These are phyloP conservation scores for Trichoderma semiorbis DNA, from an alignment of 2,329 filamentous ascomycete species.

Conservation along the genomic window DNA sequence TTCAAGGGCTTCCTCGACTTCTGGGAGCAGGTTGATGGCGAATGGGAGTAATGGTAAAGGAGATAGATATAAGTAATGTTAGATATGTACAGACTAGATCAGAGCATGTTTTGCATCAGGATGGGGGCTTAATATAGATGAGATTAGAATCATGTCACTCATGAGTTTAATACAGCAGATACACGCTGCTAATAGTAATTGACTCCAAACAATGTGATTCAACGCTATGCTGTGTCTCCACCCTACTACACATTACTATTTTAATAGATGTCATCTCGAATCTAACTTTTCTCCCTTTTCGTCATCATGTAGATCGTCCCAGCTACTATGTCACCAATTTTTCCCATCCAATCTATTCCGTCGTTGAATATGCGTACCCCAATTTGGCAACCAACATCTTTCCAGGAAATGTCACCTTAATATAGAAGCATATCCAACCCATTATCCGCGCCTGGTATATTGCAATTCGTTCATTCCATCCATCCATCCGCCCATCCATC, in stretches of 20 bases:
- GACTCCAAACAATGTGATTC: not conserved
- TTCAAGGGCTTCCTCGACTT: constrained; percentile 87
- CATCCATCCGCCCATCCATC: not conserved
- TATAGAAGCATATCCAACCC: too few species aligned
- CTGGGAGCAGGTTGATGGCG: constrained; percentile 78
- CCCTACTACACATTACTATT: not conserved
- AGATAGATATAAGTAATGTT: not conserved
- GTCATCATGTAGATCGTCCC: not conserved
- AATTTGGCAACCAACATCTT: not conserved
- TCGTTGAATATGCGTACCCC: not conserved
- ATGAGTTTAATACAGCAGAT: not conserved
- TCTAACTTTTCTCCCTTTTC: not conserved
- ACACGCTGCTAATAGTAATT: not conserved
- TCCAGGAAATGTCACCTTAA: too few species aligned
- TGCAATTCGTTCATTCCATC: not conserved
- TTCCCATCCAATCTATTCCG: not conserved
- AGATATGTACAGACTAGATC: not conserved
- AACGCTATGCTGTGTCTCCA: not conserved
- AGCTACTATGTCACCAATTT: not conserved
- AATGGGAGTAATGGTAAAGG: constrained; percentile 54
- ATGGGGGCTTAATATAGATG: not conserved
- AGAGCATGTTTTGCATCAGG: not conserved
- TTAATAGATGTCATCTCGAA: not conserved
- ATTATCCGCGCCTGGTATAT: not conserved
- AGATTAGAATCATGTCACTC: not conserved